Conservation (phyloP, 2,329 filamentous ascomycete species). For the Spiromastix sp. region DNA sequence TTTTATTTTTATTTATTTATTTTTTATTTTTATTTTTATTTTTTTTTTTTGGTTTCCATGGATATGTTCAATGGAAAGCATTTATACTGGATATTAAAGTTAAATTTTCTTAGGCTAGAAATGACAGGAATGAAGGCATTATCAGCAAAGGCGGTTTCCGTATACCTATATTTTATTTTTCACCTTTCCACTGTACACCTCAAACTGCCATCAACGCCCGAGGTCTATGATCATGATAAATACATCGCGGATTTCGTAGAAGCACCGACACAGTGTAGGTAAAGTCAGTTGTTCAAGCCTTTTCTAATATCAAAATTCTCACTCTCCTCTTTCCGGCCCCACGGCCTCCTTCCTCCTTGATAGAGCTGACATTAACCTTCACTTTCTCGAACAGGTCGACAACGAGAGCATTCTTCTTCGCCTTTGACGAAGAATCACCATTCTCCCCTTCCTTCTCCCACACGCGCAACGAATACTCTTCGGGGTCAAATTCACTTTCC, state of each 20-base stretch:
- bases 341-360: constrained; percentile 64
- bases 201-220: no score
- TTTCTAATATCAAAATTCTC: constrained; percentile 30
- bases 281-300: no score
- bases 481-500: constrained; percentile 72
- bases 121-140: no score
- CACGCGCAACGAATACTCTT: constrained; percentile 65
- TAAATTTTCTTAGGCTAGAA: no score
- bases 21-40: no score
- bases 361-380: constrained; percentile 76
- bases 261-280: background rate
- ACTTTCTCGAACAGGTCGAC: constrained; percentile 91
- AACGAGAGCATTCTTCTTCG: constrained; percentile 30
- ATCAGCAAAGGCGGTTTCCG: no score
- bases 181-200: no score
- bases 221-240: no score
- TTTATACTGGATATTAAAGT: background rate
- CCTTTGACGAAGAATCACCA: constrained; percentile 22
- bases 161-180: no score
- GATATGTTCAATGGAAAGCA: background rate
- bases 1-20: no score
- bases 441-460: constrained; percentile 45
- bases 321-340: constrained; percentile 81
- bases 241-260: background rate
- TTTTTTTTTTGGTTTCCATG: background rate